A percentile compares a stretch with the other conserved stretches of the same genome.
phyloP scores from a whole-genome alignment of 352 stramenopile genomes.

The Phytophthora podocarpi region DNA sequence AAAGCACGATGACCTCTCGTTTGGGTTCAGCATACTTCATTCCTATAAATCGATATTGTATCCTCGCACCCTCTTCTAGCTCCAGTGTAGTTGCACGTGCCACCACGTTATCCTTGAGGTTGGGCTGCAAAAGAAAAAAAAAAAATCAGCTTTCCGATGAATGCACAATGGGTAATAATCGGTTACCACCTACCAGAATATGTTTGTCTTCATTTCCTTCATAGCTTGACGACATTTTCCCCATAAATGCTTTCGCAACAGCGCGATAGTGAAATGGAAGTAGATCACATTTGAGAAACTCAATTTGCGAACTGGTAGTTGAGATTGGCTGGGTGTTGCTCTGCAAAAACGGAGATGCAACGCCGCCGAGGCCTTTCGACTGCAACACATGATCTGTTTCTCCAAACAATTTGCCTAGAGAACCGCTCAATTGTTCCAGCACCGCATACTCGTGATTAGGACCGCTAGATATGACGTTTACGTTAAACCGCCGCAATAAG shows the following conservation, averaged over 20 bases:
- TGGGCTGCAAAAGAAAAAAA: no score
- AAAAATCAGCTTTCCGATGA: no score
- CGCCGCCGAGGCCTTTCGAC: neutral
- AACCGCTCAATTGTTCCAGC: neutral
- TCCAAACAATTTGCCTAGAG: neutral
- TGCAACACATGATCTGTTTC: neutral
- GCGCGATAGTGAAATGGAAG: neutral
- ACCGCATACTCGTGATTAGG: no score
- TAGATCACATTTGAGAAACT: conserved; percentile 2
- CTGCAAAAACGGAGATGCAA: neutral
- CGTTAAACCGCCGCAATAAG: no score
- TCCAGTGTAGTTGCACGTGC: neutral
- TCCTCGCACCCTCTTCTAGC: neutral
- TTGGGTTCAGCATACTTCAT: neutral
- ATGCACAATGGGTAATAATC: no score
- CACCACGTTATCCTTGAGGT: no score
- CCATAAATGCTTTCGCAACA: neutral
- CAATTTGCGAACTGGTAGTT: neutral
- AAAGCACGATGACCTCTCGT: neutral
- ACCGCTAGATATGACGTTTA: no score
- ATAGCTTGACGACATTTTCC: no score
- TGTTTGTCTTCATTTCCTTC: no score
- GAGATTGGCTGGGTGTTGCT: neutral
- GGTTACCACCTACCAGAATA: no score
- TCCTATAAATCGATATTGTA: neutral